Base-by-base conservation (phyloP, 1,139 yeast genomes). In the Pichia sp. region DNA sequence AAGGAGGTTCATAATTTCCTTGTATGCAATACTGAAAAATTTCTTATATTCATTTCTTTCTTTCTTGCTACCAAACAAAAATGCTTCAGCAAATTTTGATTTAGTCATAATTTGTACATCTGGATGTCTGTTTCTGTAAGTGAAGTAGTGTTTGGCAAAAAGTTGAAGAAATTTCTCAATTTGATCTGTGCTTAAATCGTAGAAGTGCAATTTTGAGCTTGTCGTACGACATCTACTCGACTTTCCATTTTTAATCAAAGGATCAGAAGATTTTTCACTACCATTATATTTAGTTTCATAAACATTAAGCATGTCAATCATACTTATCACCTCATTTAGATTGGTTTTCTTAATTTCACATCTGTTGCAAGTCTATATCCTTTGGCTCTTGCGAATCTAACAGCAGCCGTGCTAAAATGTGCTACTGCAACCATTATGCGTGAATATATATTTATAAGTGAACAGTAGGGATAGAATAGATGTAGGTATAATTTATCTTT, bases 301-400 rank as follows among this genome's bases (percentile, higher is more conserved):
- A 12, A 29, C 16, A 12, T 29, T 29, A 12, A 29, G 31, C 31
- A 29, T 29, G 7, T 7, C 20, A 3, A 29, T 6, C 31, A 29
- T 29, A 29, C 20, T 7, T 12, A 7, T 4, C 20, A 12, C 20
- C 20, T 29, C 31, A 29, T 11, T 26, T 16, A 76, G 52, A 92
- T 83, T 16, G 97, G 97, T n/a, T 83, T 76, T 49, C 94, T 76
- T 51, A 90, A 74, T 55, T 72, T 70, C 51, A 80, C 62, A 43
- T 65, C 61, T 1, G 61, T 60, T 9, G 62, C 50, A 32, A 63
- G 46, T 43, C 67, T 56, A 41, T 53, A 54, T 22, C 53, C 55
- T 30, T 51, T 55, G 12, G 56, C 53, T 38, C 62, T 56, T 1
- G 59, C 62, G 12, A 55, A 39, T 10, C 48, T 42, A 4, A 40